phyloP scores from a whole-genome alignment of 331 rosid genomes.

The Pyrus hybrid region DNA sequence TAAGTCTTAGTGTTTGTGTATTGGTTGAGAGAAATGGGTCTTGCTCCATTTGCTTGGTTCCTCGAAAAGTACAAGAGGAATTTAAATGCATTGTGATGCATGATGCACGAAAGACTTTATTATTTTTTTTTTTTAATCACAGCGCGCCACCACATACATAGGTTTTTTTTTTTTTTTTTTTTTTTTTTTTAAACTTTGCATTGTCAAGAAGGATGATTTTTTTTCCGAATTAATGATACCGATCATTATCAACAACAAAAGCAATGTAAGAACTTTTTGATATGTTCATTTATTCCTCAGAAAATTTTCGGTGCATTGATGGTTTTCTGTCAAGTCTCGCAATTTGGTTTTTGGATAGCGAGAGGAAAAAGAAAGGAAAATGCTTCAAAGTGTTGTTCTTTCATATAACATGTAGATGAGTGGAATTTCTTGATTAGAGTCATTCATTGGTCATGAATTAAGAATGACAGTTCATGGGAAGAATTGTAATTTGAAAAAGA shows the following conservation, averaged over 20 bases:
- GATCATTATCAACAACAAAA: too few species aligned
- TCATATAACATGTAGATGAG: neutral
- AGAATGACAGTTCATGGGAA: neutral
- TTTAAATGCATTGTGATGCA: neutral
- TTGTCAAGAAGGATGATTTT: too few species aligned
- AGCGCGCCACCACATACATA: too few species aligned
- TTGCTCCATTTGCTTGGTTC: neutral
- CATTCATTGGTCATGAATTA: neutral
- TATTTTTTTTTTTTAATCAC: too few species aligned
- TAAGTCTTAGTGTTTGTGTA: neutral
- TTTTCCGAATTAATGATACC: too few species aligned
- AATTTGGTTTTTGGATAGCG: neutral
- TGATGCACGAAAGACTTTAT: too few species aligned
- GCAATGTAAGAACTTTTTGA: too few species aligned
- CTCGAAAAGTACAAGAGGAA: neutral
- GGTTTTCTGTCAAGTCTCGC: neutral
- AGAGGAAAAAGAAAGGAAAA: neutral
- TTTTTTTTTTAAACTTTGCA: too few species aligned
- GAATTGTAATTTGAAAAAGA: neutral
- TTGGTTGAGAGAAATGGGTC: neutral
- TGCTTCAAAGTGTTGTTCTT: neutral
- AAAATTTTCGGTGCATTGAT: neutral
- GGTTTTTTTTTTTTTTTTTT: too few species aligned
- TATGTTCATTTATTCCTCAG: too few species aligned
- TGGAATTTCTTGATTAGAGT: too few species aligned